Evolutionary conservation across 192 early-diverging fungal species (phyloP), one percentile per base, ranked within the genome.

Genomic region (Entophlyctis helioformis): DNA sequence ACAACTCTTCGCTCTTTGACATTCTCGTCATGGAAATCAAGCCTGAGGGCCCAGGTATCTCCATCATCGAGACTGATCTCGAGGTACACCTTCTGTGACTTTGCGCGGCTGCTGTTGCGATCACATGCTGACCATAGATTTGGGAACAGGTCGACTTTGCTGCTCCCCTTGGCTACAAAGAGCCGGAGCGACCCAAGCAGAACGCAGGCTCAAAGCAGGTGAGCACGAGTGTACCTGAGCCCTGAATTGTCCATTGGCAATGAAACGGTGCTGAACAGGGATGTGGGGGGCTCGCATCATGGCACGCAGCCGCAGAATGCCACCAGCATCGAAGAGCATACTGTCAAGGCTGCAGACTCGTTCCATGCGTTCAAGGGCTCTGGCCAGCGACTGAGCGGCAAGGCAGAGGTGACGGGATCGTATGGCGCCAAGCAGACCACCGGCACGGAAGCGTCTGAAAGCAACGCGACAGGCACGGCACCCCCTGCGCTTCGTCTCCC

Each of bases 51-150:
- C 66, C 70, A 6, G 96, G 86, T 15, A 87, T 97, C 42, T 89
- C 85, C 26, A 87, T 99, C 48, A 76, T 96, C 21, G 96, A 99
- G 59, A 97, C 93, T 0, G 96, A 99, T 74, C 57, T 99, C 32
- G 90, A 93, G 50, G 91, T 80, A 44, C 23, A 31, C 11, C 15
- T 47, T 22, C 0, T 11, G 39, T 0, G 36, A 49, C 26, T 39
- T 2, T 10, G 20, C 18, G 9, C 19, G 19, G 4, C 22, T 44
- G 18, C 19, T 11, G 32, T 21, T 41, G 27, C 25, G 18, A 50
- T 49, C 7, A 59, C 3, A 20, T 44, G 22, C 24, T 47, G 26
- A 4, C 5, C 36, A 21, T 19, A 8, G 18, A 22, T 25, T 28
- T 39, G 18, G 32, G 16, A 31, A 15, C 31, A 76, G 73, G 74